A percentile compares a stretch with the other conserved stretches of the same genome.
Evolutionary conservation across 208 protist species (phyloP).

Genomic region (Jaenimonas drosophilae): DNA sequence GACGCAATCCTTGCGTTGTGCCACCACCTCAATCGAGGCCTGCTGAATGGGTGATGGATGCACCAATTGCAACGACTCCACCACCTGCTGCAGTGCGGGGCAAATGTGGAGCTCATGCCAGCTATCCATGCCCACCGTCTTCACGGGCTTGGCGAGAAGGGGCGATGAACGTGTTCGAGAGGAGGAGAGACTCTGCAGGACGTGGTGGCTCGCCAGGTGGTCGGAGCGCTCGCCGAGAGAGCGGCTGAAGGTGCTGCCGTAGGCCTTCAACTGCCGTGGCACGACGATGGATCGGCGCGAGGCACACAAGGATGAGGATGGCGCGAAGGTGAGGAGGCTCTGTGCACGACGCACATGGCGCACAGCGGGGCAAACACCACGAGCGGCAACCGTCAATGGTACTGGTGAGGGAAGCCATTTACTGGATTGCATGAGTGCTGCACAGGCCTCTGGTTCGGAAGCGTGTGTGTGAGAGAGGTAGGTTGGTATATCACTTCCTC

Average conservation of each 20-base stretch:
- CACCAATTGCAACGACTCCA: constrained; percentile 27
- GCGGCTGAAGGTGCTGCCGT: constrained; percentile 63
- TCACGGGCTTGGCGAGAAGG: constrained; percentile 44
- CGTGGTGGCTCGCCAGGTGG: constrained; percentile 37
- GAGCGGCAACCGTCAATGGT: too few species aligned
- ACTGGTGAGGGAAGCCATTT: too few species aligned
- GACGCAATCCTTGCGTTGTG: constrained; percentile 57
- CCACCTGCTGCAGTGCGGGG: constrained; percentile 25
- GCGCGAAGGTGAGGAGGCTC: not conserved
- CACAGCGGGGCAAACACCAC: too few species aligned
- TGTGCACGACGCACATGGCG: too few species aligned
- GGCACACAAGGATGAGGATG: constrained; percentile 4
- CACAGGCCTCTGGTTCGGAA: too few species aligned
- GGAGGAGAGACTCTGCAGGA: constrained; percentile 59
- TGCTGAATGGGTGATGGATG: constrained; percentile 81
- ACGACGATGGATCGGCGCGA: constrained; percentile 42
- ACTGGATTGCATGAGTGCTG: too few species aligned
- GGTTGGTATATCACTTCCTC: too few species aligned
- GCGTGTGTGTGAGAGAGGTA: too few species aligned
- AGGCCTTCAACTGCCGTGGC: constrained; percentile 65
- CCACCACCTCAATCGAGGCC: constrained; percentile 52
- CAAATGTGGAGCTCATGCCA: constrained; percentile 54
- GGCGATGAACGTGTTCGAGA: constrained; percentile 23
- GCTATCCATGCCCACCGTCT: constrained; percentile 48
- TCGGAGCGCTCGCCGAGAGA: constrained; percentile 57